Conservation (phyloP, 139 green algal species). For the Tetradesmus obliquus region DNA sequence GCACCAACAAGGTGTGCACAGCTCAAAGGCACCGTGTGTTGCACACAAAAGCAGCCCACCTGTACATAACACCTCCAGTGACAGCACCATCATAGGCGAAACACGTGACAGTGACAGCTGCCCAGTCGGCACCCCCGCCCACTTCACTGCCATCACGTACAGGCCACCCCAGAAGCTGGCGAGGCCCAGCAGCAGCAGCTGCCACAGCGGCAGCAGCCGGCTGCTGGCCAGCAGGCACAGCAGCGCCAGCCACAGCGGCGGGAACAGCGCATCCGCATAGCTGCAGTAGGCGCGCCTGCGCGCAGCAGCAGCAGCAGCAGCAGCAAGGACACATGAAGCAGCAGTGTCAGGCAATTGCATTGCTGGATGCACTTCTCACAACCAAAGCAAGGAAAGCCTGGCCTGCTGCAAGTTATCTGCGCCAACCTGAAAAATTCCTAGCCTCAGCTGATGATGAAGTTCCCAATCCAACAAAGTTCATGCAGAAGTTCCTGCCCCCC, state of each 20-base stretch:
- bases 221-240: not conserved
- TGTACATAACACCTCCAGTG: conserved; percentile 21
- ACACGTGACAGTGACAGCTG: not conserved
- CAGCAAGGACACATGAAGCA: not conserved
- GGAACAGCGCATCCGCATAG: conserved; percentile 40
- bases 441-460: no score
- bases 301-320: not conserved
- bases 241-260: conserved; percentile 33
- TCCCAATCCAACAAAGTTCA: no score
- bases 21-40: no score
- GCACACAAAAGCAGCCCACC: not conserved
- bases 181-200: conserved; percentile 1
- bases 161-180: conserved; percentile 20
- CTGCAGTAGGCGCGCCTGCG: conserved; percentile 45
- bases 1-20: no score
- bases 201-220: conserved; percentile 31
- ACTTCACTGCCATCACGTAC: conserved; percentile 19
- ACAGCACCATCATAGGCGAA: conserved; percentile 13
- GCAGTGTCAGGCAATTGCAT: not conserved
- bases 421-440: no score
- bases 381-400: not conserved
- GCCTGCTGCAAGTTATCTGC: not conserved
- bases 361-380: not conserved
- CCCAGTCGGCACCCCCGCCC: not conserved
- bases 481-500: no score